phyloP scores from a whole-genome alignment of 108 stramenopile species.

The Fragilaria radians region DNA sequence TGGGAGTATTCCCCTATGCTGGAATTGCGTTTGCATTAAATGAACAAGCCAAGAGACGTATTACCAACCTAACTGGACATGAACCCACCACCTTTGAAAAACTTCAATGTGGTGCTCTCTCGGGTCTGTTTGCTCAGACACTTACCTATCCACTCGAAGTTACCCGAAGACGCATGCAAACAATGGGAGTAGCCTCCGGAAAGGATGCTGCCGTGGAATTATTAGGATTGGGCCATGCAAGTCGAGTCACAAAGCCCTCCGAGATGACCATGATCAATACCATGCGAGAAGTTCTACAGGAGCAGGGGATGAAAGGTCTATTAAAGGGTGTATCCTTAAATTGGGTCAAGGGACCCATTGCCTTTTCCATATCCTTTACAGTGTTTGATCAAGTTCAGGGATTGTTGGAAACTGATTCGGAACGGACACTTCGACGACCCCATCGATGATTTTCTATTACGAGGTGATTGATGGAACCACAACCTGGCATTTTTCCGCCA shows the following conservation, averaged over 20 bases:
- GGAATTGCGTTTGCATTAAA: conserved; percentile 92
- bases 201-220: conserved; percentile 62
- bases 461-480: too few species aligned
- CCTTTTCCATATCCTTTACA: conserved; percentile 93
- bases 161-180: conserved; percentile 94
- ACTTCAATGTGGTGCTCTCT: conserved; percentile 83
- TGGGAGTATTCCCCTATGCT: conserved; percentile 95
- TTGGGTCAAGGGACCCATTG: conserved; percentile 97
- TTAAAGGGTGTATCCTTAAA: conserved; percentile 97
- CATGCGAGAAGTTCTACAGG: conserved; percentile 59
- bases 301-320: conserved; percentile 87
- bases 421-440: conserved; percentile 14
- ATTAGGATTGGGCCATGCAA: conserved; percentile 24
- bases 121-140: conserved; percentile 87
- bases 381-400: conserved; percentile 84
- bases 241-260: neutral
- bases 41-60: conserved; percentile 82
- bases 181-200: conserved; percentile 77
- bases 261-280: conserved; percentile 44
- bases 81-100: conserved; percentile 83
- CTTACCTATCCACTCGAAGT: conserved; percentile 94
- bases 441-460: too few species aligned
- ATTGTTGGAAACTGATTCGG: conserved; percentile 44
- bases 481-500: too few species aligned
- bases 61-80: conserved; percentile 48